phyloP scores from a whole-genome alignment of 1,139 yeast genomes.

The Suhomyces chickasaworum region DNA sequence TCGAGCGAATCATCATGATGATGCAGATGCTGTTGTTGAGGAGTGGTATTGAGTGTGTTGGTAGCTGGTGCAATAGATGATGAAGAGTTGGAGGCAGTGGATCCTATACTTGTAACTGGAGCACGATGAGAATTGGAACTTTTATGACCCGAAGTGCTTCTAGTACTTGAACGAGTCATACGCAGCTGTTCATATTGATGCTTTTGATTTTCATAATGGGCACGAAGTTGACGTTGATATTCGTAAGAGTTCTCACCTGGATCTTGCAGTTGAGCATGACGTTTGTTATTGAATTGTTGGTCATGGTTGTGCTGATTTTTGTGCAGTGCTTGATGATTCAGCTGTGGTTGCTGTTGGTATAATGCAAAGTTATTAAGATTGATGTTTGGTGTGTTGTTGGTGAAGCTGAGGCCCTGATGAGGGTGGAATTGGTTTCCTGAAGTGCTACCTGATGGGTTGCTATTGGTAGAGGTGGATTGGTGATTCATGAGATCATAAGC shows the following conservation, averaged over 20 bases:
- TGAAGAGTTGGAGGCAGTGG: slow-evolving; percentile 3
- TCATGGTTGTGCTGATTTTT: slow-evolving; percentile 15
- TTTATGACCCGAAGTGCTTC: slow-evolving; percentile 10
- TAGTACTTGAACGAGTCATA: slow-evolving; percentile 18
- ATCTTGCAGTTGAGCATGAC: slow-evolving; percentile 13
- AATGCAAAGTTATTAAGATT: slow-evolving; percentile 17
- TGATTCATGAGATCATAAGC: slow-evolving; percentile 30
- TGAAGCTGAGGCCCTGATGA: slow-evolving; percentile 32
- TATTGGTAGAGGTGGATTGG: slow-evolving; percentile 14
- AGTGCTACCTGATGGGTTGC: slow-evolving; percentile 15
- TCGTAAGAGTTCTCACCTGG: slow-evolving; percentile 21
- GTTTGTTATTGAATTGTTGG: slow-evolving; percentile 10
- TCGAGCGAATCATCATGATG: slow-evolving; percentile 10
- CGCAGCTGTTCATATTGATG: slow-evolving; percentile 22
- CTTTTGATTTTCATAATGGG: slow-evolving; percentile 31
- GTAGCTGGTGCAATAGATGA: slow-evolving; percentile 9
- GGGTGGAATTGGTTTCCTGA: slow-evolving; percentile 34
- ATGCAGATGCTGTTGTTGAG: slow-evolving; percentile 9
- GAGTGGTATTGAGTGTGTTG: background rate
- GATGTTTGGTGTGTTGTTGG: slow-evolving; percentile 21
- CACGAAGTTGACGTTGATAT: slow-evolving; percentile 31
- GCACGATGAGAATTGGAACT: slow-evolving; percentile 5
- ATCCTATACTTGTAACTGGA: slow-evolving; percentile 5
- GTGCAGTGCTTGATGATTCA: slow-evolving; percentile 16
- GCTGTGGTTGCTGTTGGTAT: slow-evolving; percentile 16